Base-by-base conservation (phyloP, 192 early-diverging fungal species). In the Entomortierella beljakovae region DNA sequence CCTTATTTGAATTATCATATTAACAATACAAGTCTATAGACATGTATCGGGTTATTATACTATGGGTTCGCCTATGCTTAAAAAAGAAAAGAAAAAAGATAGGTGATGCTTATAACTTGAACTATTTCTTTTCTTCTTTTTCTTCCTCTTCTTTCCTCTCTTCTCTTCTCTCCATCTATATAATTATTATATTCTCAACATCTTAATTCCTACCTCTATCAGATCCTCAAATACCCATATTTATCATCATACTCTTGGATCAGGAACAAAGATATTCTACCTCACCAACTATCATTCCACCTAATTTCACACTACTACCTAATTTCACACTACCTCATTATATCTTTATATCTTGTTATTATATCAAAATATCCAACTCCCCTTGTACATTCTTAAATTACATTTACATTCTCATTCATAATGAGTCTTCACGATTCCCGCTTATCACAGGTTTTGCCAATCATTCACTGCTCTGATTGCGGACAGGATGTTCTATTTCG, bases 401-500 rank as follows among this genome's bases (percentile, higher is more conserved):
- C 16, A 23, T 37, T 8, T 25, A 37, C 51, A 60, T 25, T 43
- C 3, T 22, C 22, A 34, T 62, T 37, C 57, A 55, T 20, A 16
- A 61, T 67, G 74, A 68, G 59, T 13, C 42, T 58, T 43, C 69
- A 59, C 50, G 75, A 79, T 28, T 62, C 84, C 15, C 86, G 88
- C 32, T 83, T 87, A 34, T 86, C 84, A 26, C 84, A 89, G 68
- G 49, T 89, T 26, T 60, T 89, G 15, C 84, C 86, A 11, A 67
- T 84, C 23, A 82, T 89, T 32, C 84, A 81, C 34, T 89, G 88
- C 70, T 83, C 84, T 34, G 84, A 87, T 62, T 89, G 88, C 79
- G 88, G 86, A 20, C 56, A 81, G 60, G 80, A 86, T 57, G 83
- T 89, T 46, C 80, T 81, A 43, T 83, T 87, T 42, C 80, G 83